Conservation (phyloP, 768 basidiomycete species). For the Pleurotus pulmonarius region DNA sequence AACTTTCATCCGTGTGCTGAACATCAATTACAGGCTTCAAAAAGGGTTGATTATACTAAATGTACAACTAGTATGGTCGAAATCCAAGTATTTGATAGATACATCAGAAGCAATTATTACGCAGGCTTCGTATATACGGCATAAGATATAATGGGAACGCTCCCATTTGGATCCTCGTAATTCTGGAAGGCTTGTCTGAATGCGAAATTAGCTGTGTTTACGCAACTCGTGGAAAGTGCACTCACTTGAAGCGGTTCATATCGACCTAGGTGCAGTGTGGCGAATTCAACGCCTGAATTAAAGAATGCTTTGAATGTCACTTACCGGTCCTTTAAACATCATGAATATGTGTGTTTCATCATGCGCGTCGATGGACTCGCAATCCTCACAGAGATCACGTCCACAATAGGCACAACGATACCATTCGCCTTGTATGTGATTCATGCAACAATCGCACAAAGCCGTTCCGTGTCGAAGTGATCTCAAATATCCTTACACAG, state of each 20-base stretch:
- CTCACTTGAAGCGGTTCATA: constrained; percentile 70
- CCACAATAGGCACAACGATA: constrained; percentile 86
- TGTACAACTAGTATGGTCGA: not conserved
- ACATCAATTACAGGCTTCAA: constrained; percentile 54
- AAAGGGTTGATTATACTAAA: constrained; percentile 40
- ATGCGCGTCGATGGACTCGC: constrained; percentile 80
- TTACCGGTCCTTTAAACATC: constrained; percentile 80
- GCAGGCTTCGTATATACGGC: constrained; percentile 47
- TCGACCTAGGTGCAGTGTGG: constrained; percentile 49
- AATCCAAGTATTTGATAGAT: not conserved
- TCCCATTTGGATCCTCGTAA: constrained; percentile 49
- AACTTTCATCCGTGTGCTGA: not conserved
- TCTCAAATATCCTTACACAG: constrained; percentile 59
- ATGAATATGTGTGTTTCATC: constrained; percentile 81
- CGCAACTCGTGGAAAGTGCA: constrained; percentile 3
- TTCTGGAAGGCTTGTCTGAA: constrained; percentile 46
- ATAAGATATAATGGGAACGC: constrained; percentile 59
- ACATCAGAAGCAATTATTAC: not conserved
- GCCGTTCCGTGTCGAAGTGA: constrained; percentile 61
- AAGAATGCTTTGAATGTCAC: constrained; percentile 13
- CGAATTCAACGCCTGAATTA: constrained; percentile 8
- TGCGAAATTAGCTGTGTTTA: constrained; percentile 11
- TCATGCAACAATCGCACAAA: constrained; percentile 85
- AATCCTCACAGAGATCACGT: constrained; percentile 82
- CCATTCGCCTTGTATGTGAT: constrained; percentile 83